phyloP scores from a whole-genome alignment of 1,284 basidiomycete species.

The Sphagnurus paluster region DNA sequence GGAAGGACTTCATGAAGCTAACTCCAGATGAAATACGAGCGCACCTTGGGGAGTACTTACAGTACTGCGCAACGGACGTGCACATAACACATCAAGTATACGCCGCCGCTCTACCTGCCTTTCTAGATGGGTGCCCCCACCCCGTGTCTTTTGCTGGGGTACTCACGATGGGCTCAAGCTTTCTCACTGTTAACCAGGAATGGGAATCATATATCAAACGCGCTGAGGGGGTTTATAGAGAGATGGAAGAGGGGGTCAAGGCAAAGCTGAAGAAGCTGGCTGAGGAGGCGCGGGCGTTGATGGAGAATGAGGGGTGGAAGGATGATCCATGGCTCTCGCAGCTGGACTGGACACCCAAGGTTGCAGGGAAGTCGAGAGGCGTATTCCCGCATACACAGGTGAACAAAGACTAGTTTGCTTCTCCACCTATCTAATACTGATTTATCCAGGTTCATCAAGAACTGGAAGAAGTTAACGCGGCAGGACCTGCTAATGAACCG shows the following conservation, averaged over 20 bases:
- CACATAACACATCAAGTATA: conserved; percentile 85
- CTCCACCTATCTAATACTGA: too few relatives aligned
- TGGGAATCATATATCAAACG: conserved; percentile 85
- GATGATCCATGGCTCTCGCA: conserved; percentile 88
- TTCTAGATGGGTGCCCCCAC: conserved; percentile 84
- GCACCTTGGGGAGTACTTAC: conserved; percentile 76
- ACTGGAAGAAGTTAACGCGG: neutral
- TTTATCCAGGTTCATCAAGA: too few relatives aligned
- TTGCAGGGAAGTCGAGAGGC: conserved; percentile 70
- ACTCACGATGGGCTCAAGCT: conserved; percentile 89
- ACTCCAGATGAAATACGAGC: conserved; percentile 66
- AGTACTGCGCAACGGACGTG: conserved; percentile 90
- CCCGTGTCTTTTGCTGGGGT: conserved; percentile 94
- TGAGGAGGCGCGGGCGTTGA: conserved; percentile 50
- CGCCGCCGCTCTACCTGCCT: conserved; percentile 79
- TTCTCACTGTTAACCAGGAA: conserved; percentile 86
- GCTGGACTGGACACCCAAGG: conserved; percentile 94
- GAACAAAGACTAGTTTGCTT: conserved; percentile 9
- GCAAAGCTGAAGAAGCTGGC: conserved; percentile 71
- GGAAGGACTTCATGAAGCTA: conserved; percentile 76
- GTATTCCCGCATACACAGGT: conserved; percentile 34
- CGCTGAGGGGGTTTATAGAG: conserved; percentile 79
- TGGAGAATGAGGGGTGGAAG: conserved; percentile 57
- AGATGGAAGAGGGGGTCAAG: conserved; percentile 77
- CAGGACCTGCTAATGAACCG: neutral